Evolutionary conservation across 192 early-diverging fungal genomes (phyloP).

Genomic region (Backusella mclennaniae): DNA sequence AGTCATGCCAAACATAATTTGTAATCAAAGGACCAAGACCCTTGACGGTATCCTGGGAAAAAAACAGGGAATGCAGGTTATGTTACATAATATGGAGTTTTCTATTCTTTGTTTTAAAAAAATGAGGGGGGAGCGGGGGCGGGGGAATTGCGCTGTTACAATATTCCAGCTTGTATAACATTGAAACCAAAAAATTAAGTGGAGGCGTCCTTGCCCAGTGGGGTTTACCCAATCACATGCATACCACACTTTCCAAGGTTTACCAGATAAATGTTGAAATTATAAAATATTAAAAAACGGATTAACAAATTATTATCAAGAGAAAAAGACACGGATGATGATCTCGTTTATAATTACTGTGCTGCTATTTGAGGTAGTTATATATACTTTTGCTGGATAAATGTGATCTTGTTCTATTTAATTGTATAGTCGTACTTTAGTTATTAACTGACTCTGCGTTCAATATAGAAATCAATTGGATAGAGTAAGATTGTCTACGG

Average conservation of each 20-base stretch:
- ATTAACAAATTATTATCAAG: neutral
- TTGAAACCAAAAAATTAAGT: neutral
- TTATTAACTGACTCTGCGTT: neutral
- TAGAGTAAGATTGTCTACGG: neutral
- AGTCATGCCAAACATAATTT: neutral
- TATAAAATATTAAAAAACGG: neutral
- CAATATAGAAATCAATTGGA: neutral
- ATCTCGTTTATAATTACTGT: neutral
- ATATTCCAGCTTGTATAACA: neutral
- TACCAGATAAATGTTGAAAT: neutral
- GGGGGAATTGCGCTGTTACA: neutral
- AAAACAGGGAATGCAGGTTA: neutral
- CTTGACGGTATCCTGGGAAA: neutral
- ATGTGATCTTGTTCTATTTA: neutral
- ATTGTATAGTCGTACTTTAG: neutral
- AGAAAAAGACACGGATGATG: neutral
- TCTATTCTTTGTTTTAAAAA: neutral
- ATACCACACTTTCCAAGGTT: slow-evolving; percentile 2
- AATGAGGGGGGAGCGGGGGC: neutral
- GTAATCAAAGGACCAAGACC: neutral
- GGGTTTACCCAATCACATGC: neutral
- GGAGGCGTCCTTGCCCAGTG: neutral
- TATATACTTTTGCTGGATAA: neutral
- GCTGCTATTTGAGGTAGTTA: neutral
- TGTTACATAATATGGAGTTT: slow-evolving; percentile 2